Evolutionary conservation across 108 stramenopile species (phyloP).

Genomic region (Nitzschia sp.): DNA sequence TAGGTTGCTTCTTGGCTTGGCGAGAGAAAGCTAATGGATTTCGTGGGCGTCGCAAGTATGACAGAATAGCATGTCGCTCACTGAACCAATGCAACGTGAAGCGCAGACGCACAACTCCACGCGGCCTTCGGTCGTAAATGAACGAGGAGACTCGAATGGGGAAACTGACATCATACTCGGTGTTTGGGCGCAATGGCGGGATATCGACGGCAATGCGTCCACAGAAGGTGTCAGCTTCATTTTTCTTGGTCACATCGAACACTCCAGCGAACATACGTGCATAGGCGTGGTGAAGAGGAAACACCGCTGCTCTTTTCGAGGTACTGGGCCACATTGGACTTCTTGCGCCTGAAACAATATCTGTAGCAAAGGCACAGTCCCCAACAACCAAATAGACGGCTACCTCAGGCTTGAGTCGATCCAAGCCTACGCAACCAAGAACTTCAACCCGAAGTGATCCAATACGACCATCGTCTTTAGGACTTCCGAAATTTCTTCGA

Average conservation of each 20-base stretch:
- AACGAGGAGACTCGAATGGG: conserved; percentile 52
- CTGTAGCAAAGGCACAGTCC: conserved; percentile 61
- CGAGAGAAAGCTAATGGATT: conserved; percentile 39
- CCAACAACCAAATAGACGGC: conserved; percentile 51
- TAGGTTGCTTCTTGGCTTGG: conserved; percentile 42
- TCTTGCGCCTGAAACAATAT: conserved; percentile 44
- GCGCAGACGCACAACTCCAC: conserved; percentile 64
- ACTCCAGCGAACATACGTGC: conserved; percentile 61
- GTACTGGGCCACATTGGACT: conserved; percentile 61
- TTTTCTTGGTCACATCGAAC: conserved; percentile 54
- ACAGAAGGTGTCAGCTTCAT: conserved; percentile 50
- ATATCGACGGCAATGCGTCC: conserved; percentile 59
- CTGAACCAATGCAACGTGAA: conserved; percentile 62
- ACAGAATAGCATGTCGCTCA: conserved; percentile 47
- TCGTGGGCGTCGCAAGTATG: conserved; percentile 50
- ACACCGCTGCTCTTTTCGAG: conserved; percentile 51
- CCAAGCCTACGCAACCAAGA: conserved; percentile 50
- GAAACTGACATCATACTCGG: conserved; percentile 63
- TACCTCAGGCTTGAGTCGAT: conserved; percentile 47
- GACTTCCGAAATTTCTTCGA: conserved; percentile 36
- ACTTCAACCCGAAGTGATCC: conserved; percentile 53
- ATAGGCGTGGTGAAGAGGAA: conserved; percentile 69
- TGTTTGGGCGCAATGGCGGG: conserved; percentile 50
- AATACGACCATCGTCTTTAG: conserved; percentile 48
- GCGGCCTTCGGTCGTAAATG: conserved; percentile 53